A percentile compares a stretch with the other conserved stretches of the same genome.
phyloP scores from a whole-genome alignment of 2,329 filamentous ascomycete species.

The Colletotrichum godetiae region DNA sequence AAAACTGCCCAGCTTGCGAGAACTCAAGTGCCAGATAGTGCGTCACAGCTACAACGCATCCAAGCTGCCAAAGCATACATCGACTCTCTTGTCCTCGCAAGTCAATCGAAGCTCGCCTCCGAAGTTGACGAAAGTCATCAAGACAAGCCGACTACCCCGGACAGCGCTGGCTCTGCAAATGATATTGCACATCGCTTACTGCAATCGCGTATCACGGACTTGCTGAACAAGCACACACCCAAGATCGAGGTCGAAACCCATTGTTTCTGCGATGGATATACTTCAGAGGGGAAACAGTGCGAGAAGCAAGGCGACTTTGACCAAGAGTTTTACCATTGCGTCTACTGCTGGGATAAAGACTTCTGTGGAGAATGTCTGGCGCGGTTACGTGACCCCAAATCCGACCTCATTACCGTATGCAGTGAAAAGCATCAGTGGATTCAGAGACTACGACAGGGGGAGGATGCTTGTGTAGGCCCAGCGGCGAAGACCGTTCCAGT shows the following conservation, averaged over 20 bases:
- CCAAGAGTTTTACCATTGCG: not conserved
- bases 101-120: not conserved
- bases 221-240: not conserved
- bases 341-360: not conserved
- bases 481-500: not conserved
- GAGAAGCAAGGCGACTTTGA: not conserved
- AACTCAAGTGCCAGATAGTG: not conserved
- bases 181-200: not conserved
- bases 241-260: not conserved
- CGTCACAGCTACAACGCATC: not conserved
- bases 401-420: not conserved
- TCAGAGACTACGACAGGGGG: not conserved
- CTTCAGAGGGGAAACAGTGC: not conserved
- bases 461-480: not conserved
- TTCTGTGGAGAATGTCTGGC: not conserved
- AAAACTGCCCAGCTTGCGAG: not conserved
- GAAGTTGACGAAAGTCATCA: not conserved
- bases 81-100: not conserved
- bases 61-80: not conserved
- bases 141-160: not conserved
- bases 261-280: not conserved
- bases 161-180: not conserved
- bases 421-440: not conserved
- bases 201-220: not conserved
- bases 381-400: not conserved